These are phyloP conservation scores for Parastagonospora nodorum DNA, from an alignment of 2,329 filamentous ascomycete genomes.

Conservation along the genomic window DNA sequence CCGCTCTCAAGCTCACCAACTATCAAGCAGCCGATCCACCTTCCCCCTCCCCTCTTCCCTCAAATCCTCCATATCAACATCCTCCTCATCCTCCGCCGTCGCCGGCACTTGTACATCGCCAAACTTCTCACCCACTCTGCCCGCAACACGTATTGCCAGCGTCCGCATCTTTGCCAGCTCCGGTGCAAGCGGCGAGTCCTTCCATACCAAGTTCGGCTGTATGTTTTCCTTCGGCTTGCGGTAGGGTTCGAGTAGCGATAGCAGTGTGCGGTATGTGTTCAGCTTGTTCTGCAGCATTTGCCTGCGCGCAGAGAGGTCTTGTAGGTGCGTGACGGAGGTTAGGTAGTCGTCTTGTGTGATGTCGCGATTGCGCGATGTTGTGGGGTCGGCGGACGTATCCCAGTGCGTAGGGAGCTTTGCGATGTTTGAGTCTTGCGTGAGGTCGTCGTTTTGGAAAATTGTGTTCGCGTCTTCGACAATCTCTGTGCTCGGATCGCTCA, in stretches of 20 bases:
- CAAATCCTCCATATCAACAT: slow-evolving; percentile 26
- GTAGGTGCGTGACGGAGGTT: slow-evolving; percentile 52
- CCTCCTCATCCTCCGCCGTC: slow-evolving; percentile 29
- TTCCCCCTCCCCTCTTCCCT: slow-evolving; percentile 24
- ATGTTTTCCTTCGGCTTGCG: slow-evolving; percentile 52
- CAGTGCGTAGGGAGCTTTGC: slow-evolving; percentile 37
- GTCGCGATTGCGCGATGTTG: slow-evolving; percentile 10
- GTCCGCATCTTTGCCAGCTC: slow-evolving; percentile 71
- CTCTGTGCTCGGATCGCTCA: slow-evolving; percentile 26
- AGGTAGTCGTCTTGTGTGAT: slow-evolving; percentile 40
- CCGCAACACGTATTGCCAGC: slow-evolving; percentile 52
- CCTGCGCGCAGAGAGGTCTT: slow-evolving; percentile 55
- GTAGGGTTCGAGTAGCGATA: slow-evolving; percentile 59
- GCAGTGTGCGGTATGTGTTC: slow-evolving; percentile 55
- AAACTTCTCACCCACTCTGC: slow-evolving; percentile 38
- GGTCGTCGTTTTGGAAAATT: slow-evolving; percentile 36
- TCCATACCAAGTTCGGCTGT: slow-evolving; percentile 70
- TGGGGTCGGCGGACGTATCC: slow-evolving; percentile 27
- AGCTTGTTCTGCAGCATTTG: slow-evolving; percentile 54
- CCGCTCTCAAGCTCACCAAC: slow-evolving; percentile 21
- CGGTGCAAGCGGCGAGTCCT: slow-evolving; percentile 66
- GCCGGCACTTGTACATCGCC: slow-evolving; percentile 35
- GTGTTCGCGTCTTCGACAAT: slow-evolving; percentile 49
- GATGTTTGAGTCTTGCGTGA: slow-evolving; percentile 42
- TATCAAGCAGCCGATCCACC: slow-evolving; percentile 30